phyloP scores from a whole-genome alignment of 1,139 yeast species.

The Geotrichum siamense region DNA sequence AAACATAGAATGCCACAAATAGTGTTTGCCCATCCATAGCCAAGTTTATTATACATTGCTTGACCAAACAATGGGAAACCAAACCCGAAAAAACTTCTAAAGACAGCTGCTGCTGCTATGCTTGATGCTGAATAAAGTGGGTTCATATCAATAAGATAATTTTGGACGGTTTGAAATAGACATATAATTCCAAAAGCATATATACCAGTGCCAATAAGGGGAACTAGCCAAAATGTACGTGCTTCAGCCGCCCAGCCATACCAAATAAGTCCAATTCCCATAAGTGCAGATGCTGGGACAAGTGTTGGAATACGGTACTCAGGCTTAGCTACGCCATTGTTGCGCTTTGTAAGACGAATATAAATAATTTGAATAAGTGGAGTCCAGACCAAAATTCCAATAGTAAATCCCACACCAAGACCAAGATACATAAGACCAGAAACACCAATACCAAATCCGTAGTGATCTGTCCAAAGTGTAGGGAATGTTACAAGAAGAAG shows the following conservation, averaged over 20 bases:
- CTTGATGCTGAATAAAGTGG: constrained; percentile 54
- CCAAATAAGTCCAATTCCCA: constrained; percentile 50
- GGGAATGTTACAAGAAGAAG: constrained; percentile 56
- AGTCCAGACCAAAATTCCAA: constrained; percentile 44
- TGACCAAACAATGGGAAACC: constrained; percentile 39
- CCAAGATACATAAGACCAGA: constrained; percentile 54
- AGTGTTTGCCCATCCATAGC: constrained; percentile 64
- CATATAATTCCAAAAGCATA: constrained; percentile 54
- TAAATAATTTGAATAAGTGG: constrained; percentile 39
- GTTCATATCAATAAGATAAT: constrained; percentile 58
- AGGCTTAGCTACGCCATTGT: constrained; percentile 51
- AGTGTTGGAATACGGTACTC: constrained; percentile 48
- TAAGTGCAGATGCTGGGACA: constrained; percentile 34
- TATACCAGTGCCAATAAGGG: constrained; percentile 47
- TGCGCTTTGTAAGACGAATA: constrained; percentile 34
- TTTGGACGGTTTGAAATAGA: constrained; percentile 53
- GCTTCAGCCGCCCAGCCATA: constrained; percentile 60
- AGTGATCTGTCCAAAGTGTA: constrained; percentile 41
- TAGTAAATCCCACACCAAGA: constrained; percentile 46
- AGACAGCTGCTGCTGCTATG: constrained; percentile 56
- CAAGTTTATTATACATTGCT: constrained; percentile 33
- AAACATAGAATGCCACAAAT: constrained; percentile 51
- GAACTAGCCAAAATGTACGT: constrained; percentile 47
- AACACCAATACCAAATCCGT: constrained; percentile 45
- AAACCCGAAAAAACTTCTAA: constrained; percentile 52